These are phyloP conservation scores for Globisporangium viniferum DNA, from an alignment of 352 stramenopile genomes.

Conservation along the genomic window DNA sequence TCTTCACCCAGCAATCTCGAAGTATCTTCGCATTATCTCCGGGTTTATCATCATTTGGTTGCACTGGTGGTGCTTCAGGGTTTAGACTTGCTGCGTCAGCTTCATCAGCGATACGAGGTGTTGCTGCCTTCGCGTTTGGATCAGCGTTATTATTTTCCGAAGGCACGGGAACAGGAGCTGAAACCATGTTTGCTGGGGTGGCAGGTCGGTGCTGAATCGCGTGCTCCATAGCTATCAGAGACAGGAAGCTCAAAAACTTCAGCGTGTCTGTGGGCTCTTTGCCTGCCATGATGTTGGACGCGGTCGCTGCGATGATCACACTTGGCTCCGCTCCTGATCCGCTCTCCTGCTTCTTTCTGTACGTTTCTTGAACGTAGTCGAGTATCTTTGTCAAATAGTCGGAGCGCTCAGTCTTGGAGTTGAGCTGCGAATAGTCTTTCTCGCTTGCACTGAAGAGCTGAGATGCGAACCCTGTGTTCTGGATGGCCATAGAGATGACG, in stretches of 20 bases:
- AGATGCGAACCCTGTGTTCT: slow-evolving; percentile 59
- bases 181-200: not conserved
- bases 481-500: slow-evolving; percentile 64
- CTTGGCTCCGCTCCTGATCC: slow-evolving; percentile 2
- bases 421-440: slow-evolving; percentile 60
- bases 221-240: slow-evolving; percentile 54
- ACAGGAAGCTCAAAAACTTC: slow-evolving; percentile 70
- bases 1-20: slow-evolving; percentile 59
- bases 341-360: slow-evolving; percentile 28
- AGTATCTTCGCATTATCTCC: slow-evolving; percentile 1
- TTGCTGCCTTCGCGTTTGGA: not conserved
- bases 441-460: slow-evolving; percentile 47
- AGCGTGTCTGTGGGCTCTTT: slow-evolving; percentile 77
- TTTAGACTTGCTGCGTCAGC: not conserved
- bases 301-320: slow-evolving; percentile 64
- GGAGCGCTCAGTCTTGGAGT: slow-evolving; percentile 65
- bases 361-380: slow-evolving; percentile 65
- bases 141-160: not conserved
- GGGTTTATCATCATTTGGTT: not conserved
- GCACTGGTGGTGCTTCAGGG: not conserved
- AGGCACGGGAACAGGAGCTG: not conserved
- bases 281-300: slow-evolving; percentile 73
- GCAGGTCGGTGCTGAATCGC: slow-evolving; percentile 27
- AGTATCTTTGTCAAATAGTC: slow-evolving; percentile 78
- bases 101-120: not conserved